These are phyloP conservation scores for Penicillium sp. DNA, from an alignment of 2,329 filamentous ascomycete species.

Conservation along the genomic window DNA sequence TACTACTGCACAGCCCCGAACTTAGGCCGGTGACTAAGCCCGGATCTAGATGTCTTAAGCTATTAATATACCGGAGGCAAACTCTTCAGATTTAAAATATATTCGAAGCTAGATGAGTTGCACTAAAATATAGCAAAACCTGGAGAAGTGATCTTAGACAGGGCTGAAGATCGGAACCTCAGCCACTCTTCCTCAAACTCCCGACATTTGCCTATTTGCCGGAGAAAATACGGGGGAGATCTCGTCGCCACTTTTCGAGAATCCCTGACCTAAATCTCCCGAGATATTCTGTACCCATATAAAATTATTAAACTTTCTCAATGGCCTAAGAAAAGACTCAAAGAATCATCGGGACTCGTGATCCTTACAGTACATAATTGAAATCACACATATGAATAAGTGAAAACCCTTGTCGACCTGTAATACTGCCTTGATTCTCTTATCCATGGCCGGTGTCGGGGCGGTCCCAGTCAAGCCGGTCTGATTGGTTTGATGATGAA, in stretches of 20 bases:
- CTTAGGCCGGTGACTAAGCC: constrained; percentile 9
- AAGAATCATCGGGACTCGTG: not conserved
- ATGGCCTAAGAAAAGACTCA: not conserved
- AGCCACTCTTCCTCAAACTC: constrained; percentile 33
- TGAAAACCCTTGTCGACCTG: constrained; percentile 8
- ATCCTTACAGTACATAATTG: constrained; percentile 9
- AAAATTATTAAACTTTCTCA: too few species aligned
- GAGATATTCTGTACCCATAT: not conserved
- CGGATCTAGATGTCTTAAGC: constrained; percentile 9
- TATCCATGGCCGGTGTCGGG: constrained; percentile 29
- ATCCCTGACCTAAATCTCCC: constrained; percentile 14
- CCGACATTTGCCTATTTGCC: constrained; percentile 31
- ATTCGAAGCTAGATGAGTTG: not conserved
- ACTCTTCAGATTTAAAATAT: not conserved
- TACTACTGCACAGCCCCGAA: constrained; percentile 5
- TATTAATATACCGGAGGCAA: constrained; percentile 15
- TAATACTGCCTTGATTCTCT: constrained; percentile 12
- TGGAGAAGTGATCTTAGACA: constrained; percentile 15
- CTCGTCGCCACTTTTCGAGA: constrained; percentile 23
- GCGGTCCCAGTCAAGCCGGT: constrained; percentile 8
- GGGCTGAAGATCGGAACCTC: constrained; percentile 23
- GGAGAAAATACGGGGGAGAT: constrained; percentile 23
- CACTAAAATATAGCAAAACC: constrained; percentile 3
- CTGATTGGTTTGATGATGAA: constrained; percentile 9
- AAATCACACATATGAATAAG: constrained; percentile 9